Percentiles rank a stretch among this genome's conserved stretches.
phyloP scores from a whole-genome alignment of 2,329 filamentous ascomycete species.

The Pyrenophora teres region DNA sequence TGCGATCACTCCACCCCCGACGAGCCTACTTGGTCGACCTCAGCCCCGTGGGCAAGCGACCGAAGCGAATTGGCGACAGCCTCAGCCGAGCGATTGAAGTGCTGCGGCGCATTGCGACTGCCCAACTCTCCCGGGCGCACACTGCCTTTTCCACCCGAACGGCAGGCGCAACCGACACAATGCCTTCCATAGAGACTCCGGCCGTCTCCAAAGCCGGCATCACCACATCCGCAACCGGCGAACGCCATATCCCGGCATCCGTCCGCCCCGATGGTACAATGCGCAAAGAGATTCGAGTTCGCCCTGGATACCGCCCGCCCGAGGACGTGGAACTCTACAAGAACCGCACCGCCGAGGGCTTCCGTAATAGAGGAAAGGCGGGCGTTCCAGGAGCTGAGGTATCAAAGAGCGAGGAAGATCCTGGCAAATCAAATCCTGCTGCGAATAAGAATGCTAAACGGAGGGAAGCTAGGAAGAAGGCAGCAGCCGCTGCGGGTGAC shows the following conservation, averaged over 20 bases:
- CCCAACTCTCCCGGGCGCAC: conserved; percentile 5
- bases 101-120: not conserved
- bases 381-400: conserved; percentile 75
- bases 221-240: conserved; percentile 73
- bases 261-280: conserved; percentile 84
- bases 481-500: conserved; percentile 45
- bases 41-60: not conserved
- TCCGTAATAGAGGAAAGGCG: conserved; percentile 72
- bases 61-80: not conserved
- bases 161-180: conserved; percentile 17
- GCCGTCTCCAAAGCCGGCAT: conserved; percentile 58
- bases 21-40: not conserved
- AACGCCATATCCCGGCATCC: conserved; percentile 88
- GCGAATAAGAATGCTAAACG: conserved; percentile 87
- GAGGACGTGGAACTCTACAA: conserved; percentile 97
- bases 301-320: conserved; percentile 89
- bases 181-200: conserved; percentile 40
- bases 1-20: not conserved
- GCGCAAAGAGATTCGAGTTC: conserved; percentile 92
- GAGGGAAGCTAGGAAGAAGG: conserved; percentile 68
- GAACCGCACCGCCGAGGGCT: conserved; percentile 84
- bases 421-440: conserved; percentile 56
- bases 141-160: not conserved
- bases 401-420: conserved; percentile 51
- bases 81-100: conserved; percentile 1